Evolutionary conservation across 2,329 filamentous ascomycete genomes (phyloP).

Genomic region (Penicillium sp.): DNA sequence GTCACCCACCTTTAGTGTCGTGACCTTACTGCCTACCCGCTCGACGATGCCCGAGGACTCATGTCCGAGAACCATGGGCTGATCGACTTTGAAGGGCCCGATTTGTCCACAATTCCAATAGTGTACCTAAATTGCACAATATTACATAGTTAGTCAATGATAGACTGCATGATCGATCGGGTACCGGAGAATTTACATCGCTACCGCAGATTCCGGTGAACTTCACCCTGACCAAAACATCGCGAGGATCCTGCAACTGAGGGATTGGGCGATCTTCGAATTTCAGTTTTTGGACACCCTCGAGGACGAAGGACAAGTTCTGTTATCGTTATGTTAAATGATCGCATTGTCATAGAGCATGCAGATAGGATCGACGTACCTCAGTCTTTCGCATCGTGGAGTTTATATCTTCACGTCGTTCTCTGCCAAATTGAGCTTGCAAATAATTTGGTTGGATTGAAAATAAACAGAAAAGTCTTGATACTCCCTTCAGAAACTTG

Average conservation of each 20-base stretch:
- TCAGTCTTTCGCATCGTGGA: too few species aligned
- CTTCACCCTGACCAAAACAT: slow-evolving; percentile 76
- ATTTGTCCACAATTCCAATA: slow-evolving; percentile 54
- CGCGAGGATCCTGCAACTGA: slow-evolving; percentile 57
- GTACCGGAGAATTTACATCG: slow-evolving; percentile 58
- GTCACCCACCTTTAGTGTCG: slow-evolving; percentile 66
- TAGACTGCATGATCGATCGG: background rate
- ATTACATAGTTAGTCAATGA: background rate
- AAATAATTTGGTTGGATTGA: too few species aligned
- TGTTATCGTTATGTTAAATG: too few species aligned
- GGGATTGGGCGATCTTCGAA: background rate
- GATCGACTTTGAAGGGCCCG: slow-evolving; percentile 49
- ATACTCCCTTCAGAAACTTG: too few species aligned
- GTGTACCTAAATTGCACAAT: slow-evolving; percentile 40
- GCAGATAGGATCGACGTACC: too few species aligned
- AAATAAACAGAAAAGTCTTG: too few species aligned
- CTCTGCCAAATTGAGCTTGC: too few species aligned
- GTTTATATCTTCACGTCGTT: too few species aligned
- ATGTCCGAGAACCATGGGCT: slow-evolving; percentile 64
- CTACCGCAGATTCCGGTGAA: slow-evolving; percentile 85
- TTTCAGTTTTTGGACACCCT: background rate
- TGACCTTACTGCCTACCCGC: slow-evolving; percentile 63
- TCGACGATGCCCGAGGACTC: slow-evolving; percentile 71
- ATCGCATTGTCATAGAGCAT: too few species aligned
- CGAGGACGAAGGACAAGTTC: too few species aligned